Evolutionary conservation across 1,284 basidiomycete genomes (phyloP).

Genomic region (Apiotrichum laibachii): DNA sequence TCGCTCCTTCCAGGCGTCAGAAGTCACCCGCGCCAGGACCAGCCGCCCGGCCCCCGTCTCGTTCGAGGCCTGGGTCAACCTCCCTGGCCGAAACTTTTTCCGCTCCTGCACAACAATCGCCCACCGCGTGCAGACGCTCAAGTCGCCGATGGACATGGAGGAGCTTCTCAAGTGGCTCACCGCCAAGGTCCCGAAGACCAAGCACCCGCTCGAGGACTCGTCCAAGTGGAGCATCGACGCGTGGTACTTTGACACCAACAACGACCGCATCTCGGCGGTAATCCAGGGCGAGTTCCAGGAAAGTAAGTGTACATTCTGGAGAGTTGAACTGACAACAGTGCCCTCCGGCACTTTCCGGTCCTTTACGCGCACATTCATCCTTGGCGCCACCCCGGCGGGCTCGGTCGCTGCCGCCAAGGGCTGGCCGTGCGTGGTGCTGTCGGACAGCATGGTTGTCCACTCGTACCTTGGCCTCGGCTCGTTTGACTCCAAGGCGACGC

Average conservation of each 20-base stretch:
- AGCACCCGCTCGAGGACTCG: constrained; percentile 66
- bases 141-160: constrained; percentile 66
- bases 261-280: constrained; percentile 66
- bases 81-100: constrained; percentile 73
- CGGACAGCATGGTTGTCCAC: constrained; percentile 80
- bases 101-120: constrained; percentile 63
- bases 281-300: constrained; percentile 92
- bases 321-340: constrained; percentile 34
- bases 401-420: constrained; percentile 72
- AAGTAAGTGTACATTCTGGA: constrained; percentile 58
- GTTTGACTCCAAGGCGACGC: constrained; percentile 49
- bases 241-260: constrained; percentile 64
- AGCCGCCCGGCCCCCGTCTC: constrained; percentile 74
- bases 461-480: constrained; percentile 77
- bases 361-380: constrained; percentile 87
- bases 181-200: constrained; percentile 67
- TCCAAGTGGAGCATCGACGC: constrained; percentile 87
- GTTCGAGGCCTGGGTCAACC: constrained; percentile 64
- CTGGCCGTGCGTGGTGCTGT: constrained; percentile 87
- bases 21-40: constrained; percentile 47
- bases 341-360: constrained; percentile 61
- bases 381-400: constrained; percentile 73
- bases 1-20: constrained; percentile 50
- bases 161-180: constrained; percentile 50
- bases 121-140: constrained; percentile 66